Evolutionary conservation across 1,139 yeast genomes (phyloP).

Genomic region (Insectozyma bohioensis): DNA sequence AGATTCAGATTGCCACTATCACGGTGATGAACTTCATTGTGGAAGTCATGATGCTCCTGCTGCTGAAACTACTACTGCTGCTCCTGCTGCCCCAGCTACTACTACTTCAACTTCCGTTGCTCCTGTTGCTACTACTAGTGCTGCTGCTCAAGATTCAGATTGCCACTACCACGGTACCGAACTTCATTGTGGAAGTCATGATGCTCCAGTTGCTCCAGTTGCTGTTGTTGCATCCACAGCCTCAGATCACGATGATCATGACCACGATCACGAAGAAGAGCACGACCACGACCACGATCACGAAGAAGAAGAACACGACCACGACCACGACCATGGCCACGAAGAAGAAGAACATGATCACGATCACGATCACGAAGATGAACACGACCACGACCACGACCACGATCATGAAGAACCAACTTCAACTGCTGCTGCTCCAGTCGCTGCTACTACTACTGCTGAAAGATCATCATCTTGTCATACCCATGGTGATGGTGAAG

Average conservation of each 20-base stretch:
- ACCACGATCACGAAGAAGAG: conserved; percentile 1
- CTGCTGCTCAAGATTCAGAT: neutral
- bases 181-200: conserved; percentile 1
- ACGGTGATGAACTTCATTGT: conserved; percentile 1
- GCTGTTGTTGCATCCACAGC: too few species aligned
- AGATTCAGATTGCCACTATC: neutral
- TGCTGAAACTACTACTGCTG: too few species aligned
- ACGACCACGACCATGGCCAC: conserved; percentile 3
- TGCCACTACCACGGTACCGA: neutral
- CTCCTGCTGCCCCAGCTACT: neutral
- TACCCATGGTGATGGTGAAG: conserved; percentile 21
- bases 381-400: too few species aligned
- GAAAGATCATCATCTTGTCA: conserved; percentile 17
- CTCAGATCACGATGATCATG: conserved; percentile 1
- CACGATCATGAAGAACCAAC: too few species aligned
- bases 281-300: too few species aligned
- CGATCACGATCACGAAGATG: conserved; percentile 3
- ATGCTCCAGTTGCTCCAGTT: too few species aligned
- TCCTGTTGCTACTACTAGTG: neutral
- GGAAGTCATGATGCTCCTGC: too few species aligned
- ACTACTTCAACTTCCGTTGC: neutral
- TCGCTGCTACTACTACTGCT: conserved; percentile 6
- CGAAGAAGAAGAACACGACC: conserved; percentile 1
- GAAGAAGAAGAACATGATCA: conserved; percentile 4
- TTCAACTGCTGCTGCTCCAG: too few species aligned